phyloP scores from a whole-genome alignment of 441 rosid species.

The Populus trichocarpa region DNA sequence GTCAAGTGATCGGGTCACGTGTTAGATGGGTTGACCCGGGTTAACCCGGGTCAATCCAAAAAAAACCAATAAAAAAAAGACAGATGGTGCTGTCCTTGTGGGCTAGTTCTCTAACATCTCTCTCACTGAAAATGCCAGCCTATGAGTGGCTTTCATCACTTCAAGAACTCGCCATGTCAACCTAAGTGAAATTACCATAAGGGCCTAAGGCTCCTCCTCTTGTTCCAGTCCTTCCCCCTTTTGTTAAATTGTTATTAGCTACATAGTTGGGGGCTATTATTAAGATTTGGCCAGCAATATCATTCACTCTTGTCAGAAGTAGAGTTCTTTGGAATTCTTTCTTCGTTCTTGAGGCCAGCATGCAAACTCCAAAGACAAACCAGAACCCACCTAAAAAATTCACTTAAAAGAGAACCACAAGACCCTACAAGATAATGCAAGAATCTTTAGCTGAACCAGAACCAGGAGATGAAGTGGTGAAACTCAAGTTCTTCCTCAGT shows the following conservation, averaged over 20 bases:
- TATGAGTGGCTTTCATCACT: too few relatives aligned
- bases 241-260: not conserved
- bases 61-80: too few relatives aligned
- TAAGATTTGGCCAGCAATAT: not conserved
- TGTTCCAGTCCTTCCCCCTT: not conserved
- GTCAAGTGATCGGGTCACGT: too few relatives aligned
- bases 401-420: not conserved
- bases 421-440: slow-evolving; percentile 48
- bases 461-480: slow-evolving; percentile 43
- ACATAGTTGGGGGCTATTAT: not conserved
- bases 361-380: not conserved
- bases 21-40: too few relatives aligned
- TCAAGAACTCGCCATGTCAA: too few relatives aligned
- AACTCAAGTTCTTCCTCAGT: slow-evolving; percentile 48
- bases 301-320: not conserved
- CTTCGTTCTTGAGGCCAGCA: not conserved
- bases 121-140: too few relatives aligned
- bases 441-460: slow-evolving; percentile 46
- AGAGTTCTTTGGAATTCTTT: not conserved
- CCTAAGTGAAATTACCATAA: too few relatives aligned
- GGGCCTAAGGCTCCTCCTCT: too few relatives aligned
- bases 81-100: too few relatives aligned
- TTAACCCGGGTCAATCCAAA: too few relatives aligned
- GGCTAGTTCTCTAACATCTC: too few relatives aligned
- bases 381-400: slow-evolving; percentile 12